Base-by-base conservation (phyloP, 1,139 yeast species). In the Kodamaea arcana region DNA sequence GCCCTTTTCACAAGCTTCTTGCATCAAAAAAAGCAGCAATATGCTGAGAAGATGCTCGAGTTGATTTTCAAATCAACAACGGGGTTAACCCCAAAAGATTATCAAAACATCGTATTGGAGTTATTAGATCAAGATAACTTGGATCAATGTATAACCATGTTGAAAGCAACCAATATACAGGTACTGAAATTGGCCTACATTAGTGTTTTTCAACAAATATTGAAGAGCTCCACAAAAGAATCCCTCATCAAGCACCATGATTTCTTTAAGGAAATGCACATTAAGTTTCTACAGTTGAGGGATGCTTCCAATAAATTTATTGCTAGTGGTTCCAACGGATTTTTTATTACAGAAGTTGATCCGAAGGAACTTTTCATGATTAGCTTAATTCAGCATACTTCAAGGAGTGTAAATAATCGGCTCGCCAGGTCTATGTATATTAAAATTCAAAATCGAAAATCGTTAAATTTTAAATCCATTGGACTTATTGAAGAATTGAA, bases 1-100 rank as follows among this genome's bases (percentile, higher is more conserved):
- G 54, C 55, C 35, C 50, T 69, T 24, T 56, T 68, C 31, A 47
- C 48, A n/a, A 48, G 58, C 3, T 65, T 64, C 35, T 36, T 65
- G 27, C 25, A 30, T 8, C 58, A 51, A 29, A 52, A 56, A 25
- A 56, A 56, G 32, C 60, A 57, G 28, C 39, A 39, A 2, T 64
- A 58, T 12, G 56, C 70, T 0, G 60, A 62, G 28, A 54, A 47
- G 39, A 47, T 63, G 20, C 47, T 65, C 22, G 56, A 53, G 34
- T 46, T 58, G 4, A 63, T 69, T 10, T 50, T 60, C 34, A 50
- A 56, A n/a, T 48, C 62, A 5, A 45, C 46, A 25, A 48, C 48
- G 11, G 66, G 63, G 1, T 36, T 65, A 5, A 46, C 46, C 13
- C 28, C 45, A 3, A 28, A 37, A 1, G 74, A 69, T 25, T 52